Evolutionary conservation across 805 yeast genomes (phyloP), one percentile per base, ranked within the genome.

Genomic region (Myxozyma kluyveri): DNA sequence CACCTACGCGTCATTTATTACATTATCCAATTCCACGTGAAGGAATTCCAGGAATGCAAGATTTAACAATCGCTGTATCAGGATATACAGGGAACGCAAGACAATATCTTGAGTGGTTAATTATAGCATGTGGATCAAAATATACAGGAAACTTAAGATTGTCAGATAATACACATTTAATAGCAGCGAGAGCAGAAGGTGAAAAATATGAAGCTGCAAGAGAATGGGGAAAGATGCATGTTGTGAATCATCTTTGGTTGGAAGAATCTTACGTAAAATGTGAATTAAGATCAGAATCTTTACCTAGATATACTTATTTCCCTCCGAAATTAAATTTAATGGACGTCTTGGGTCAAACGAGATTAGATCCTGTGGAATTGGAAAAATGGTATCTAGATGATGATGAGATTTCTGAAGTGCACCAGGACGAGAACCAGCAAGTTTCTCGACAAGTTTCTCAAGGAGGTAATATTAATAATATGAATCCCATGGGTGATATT

Each of bases 11-110:
- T 1, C 78, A 78, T 56, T 66, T 90, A 17, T 74, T 88, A 3
- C 89, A 86, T 61, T 81, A 82, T 62, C 98, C 98, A 0, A 72
- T 75, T 2, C 72, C 72, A 31, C 65, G 67, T 21, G 71, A 66
- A 1, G 81, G 81, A 0, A 60, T 88, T 1, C 72, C 77, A 1
- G 80, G 75, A 3, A 78, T 85, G 73, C 69, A 70, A 14, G 74
- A 77, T n/a, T 66, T 81, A 35, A 70, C 74, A 2, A 77, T 88
- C 9, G 76, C 88, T 7, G 78, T 87, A 2, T 83, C 96, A 0
- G 88, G 88, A 62, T 89, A 86, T 64, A 78, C 85, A 21, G 97
- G 97, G 0, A 93, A 86, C 63, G 86, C 95, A 1, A 71, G 99
- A 39, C 70, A 73, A 35, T 91, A 88, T 61, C 69, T 93, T 32